Base-by-base conservation (phyloP, 2,329 filamentous ascomycete species). In the Sporothrix curviconia region DNA sequence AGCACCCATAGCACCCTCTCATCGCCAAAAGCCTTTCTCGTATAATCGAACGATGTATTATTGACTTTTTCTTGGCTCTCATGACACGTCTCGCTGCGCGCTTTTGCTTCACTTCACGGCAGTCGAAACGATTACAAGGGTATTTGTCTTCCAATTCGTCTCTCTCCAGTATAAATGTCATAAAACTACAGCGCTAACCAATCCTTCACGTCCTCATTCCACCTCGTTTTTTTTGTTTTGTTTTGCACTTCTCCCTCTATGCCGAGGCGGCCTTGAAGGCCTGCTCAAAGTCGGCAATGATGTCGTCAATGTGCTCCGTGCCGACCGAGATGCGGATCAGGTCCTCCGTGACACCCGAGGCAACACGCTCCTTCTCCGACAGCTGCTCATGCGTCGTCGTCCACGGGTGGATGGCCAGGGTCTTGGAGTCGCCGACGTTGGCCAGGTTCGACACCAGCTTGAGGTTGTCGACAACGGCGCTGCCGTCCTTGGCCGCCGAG, bases 381-480 rank as follows among this genome's bases (percentile, higher is more conserved):
- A 97, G 79, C 76, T 97, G 92, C 77, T 95, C 89, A 71, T 97
- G 92, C 2, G 92, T 97, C 3, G 92, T 96, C 6, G 86, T 89
- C 90, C 91, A 96, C 22, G 92, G 92, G 73, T 96, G 92, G 65
- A 96, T 95, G 24, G 92, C 92, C 61, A 96, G 77, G 7, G 92
- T 95, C 81, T 97, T 97, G 50, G 89, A 89, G 71, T 97, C 92
- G 58, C 92, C 92, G 28, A 97, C 92, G 70, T 99, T 99, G 58
- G 94, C 94, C 64, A 97, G 77, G 74, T 97, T 96, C 17, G 90
- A 95, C 66, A 97, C 90, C 64, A 99, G 76, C 80, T 95, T 94
- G 78, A 99, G 95, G 65, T 85, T 85, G 73, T 99, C 94, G 54
- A 97, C 94, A 32, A 97, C 84, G 72, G 91, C 85, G 70, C 84